Conservation (phyloP, 352 stramenopile genomes). For the Globisporangium spinosum region DNA sequence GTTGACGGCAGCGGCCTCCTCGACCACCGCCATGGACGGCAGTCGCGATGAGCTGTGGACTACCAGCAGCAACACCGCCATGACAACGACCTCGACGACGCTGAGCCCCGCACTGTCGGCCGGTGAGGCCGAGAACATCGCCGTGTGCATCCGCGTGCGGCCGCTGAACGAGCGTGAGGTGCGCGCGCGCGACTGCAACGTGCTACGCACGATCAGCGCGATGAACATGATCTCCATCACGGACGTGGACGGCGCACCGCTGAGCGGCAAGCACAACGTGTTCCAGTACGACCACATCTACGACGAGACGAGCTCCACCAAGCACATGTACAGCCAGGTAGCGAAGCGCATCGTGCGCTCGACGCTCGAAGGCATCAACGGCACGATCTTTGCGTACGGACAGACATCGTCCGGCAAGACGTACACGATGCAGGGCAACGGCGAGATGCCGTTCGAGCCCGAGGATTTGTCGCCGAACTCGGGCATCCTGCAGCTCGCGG, state of each 20-base stretch:
- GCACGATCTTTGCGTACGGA: constrained; percentile 94
- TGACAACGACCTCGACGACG: not conserved
- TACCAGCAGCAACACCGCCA: not conserved
- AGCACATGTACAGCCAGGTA: constrained; percentile 55
- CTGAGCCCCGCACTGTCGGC: constrained; percentile 1
- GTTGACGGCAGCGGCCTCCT: not conserved
- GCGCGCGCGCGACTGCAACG: constrained; percentile 34
- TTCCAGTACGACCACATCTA: constrained; percentile 85
- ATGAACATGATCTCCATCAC: constrained; percentile 58
- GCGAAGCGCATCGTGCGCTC: constrained; percentile 72
- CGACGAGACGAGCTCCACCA: constrained; percentile 42
- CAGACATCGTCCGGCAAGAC: constrained; percentile 96
- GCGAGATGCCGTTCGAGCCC: constrained; percentile 18
- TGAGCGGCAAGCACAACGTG: constrained; percentile 63
- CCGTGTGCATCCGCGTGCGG: constrained; percentile 80
- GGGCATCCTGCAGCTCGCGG: constrained; percentile 90
- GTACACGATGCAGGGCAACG: constrained; percentile 94
- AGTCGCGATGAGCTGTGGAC: not conserved
- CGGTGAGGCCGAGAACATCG: constrained; percentile 61
- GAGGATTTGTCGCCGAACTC: constrained; percentile 24
- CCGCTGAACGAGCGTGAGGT: constrained; percentile 72
- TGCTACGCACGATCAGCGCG: constrained; percentile 36
- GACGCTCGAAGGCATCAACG: constrained; percentile 75
- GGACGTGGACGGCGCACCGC: constrained; percentile 43
- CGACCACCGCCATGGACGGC: not conserved